Conservation (phyloP, 176 grass and related monocot species). For the Olyra latifolia region DNA sequence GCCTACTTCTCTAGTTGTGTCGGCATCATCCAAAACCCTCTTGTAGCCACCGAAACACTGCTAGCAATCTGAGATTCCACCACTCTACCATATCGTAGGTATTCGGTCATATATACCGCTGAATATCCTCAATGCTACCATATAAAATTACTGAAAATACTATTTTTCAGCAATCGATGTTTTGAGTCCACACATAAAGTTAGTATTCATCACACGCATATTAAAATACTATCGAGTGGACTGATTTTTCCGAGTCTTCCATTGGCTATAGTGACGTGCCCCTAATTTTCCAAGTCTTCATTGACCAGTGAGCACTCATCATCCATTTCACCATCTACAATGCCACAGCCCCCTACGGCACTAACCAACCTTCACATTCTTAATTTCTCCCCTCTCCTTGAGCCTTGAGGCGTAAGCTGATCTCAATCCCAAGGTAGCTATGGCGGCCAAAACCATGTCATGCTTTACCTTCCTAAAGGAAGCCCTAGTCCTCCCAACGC, state of each 20-base stretch:
- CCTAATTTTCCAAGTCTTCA: not conserved
- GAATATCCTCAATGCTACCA: too few species aligned
- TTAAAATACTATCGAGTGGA: not conserved
- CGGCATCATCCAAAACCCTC: too few species aligned
- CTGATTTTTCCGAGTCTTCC: not conserved
- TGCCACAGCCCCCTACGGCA: not conserved
- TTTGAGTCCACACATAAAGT: too few species aligned
- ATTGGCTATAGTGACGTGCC: not conserved
- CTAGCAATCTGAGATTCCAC: too few species aligned
- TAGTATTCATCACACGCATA: too few species aligned
- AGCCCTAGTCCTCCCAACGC: conserved; percentile 7
- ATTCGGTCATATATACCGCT: too few species aligned
- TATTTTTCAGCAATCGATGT: too few species aligned
- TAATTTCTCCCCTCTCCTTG: not conserved
- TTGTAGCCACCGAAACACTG: too few species aligned
- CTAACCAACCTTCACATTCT: not conserved
- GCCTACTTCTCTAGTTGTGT: too few species aligned
- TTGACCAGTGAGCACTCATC: not conserved
- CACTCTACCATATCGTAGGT: too few species aligned
- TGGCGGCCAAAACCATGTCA: conserved; percentile 11
- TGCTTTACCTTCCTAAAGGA: conserved; percentile 29
- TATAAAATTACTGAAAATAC: too few species aligned
- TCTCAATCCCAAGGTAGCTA: not conserved
- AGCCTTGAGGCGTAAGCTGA: not conserved
- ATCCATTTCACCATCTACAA: not conserved